Evolutionary conservation across 306 rosid species (phyloP).

Genomic region (Vicia sativa): DNA sequence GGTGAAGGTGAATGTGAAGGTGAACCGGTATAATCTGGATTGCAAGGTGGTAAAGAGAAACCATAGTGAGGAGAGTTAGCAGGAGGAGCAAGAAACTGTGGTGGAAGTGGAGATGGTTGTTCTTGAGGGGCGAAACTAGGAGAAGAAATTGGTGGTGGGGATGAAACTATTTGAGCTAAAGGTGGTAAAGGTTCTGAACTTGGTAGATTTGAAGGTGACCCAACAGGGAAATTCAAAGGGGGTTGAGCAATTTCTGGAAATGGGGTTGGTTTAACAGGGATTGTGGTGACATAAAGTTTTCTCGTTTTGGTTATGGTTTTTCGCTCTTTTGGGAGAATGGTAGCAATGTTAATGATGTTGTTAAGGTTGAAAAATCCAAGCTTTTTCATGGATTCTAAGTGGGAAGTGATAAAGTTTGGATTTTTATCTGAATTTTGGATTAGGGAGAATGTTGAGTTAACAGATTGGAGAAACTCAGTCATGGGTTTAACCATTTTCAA

Average conservation of each 20-base stretch:
- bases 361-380: conserved; percentile 52
- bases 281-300: conserved; percentile 62
- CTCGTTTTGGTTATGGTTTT: conserved; percentile 38
- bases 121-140: conserved; percentile 51
- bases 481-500: conserved; percentile 49
- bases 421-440: conserved; percentile 50
- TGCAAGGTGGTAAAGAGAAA: conserved; percentile 68
- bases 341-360: conserved; percentile 43
- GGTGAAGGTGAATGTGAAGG: conserved; percentile 52
- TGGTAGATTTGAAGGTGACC: conserved; percentile 55
- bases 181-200: conserved; percentile 53
- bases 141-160: conserved; percentile 49
- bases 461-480: conserved; percentile 51
- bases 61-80: conserved; percentile 57
- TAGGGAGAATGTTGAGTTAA: conserved; percentile 64
- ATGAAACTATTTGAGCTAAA: conserved; percentile 49
- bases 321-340: conserved; percentile 36
- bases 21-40: conserved; percentile 50
- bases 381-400: conserved; percentile 54
- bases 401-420: conserved; percentile 49
- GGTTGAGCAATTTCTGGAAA: conserved; percentile 58
- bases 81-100: conserved; percentile 50
- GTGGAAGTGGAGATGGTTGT: conserved; percentile 45
- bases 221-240: conserved; percentile 55
- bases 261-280: conserved; percentile 64